Evolutionary conservation across 768 basidiomycete species (phyloP).

Genomic region (Inosperma sp.): DNA sequence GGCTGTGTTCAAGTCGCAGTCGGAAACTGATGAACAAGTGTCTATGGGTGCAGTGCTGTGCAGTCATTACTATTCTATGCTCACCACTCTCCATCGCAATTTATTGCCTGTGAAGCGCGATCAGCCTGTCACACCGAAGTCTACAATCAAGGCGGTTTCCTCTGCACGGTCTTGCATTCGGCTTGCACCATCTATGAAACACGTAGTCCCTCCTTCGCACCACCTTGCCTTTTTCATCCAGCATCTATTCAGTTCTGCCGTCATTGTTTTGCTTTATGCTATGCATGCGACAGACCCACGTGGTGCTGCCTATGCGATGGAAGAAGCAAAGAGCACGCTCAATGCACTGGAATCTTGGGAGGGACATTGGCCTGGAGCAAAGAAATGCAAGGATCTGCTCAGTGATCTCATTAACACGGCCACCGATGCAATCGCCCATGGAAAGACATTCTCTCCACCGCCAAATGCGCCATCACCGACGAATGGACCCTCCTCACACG

Average conservation of each 20-base stretch:
- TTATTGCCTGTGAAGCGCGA: conserved; percentile 77
- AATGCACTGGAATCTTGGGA: conserved; percentile 75
- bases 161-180: conserved; percentile 84
- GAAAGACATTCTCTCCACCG: conserved; percentile 23
- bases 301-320: conserved; percentile 69
- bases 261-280: conserved; percentile 78
- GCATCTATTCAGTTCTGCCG: conserved; percentile 83
- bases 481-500: conserved; percentile 27
- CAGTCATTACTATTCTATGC: conserved; percentile 85
- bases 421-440: conserved; percentile 55
- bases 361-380: conserved; percentile 82
- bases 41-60: conserved; percentile 82
- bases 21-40: conserved; percentile 71
- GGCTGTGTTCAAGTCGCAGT: conserved; percentile 66
- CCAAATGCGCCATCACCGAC: conserved; percentile 18
- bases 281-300: conserved; percentile 74
- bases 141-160: conserved; percentile 74
- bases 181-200: conserved; percentile 79
- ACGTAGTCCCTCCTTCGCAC: conserved; percentile 79
- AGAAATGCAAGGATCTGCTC: conserved; percentile 80
- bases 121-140: conserved; percentile 61
- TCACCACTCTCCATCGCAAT: conserved; percentile 85
- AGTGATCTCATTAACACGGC: conserved; percentile 66
- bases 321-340: conserved; percentile 73
- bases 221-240: conserved; percentile 89